phyloP scores from a whole-genome alignment of 352 stramenopile genomes.

The Proteromonas lacertae region DNA sequence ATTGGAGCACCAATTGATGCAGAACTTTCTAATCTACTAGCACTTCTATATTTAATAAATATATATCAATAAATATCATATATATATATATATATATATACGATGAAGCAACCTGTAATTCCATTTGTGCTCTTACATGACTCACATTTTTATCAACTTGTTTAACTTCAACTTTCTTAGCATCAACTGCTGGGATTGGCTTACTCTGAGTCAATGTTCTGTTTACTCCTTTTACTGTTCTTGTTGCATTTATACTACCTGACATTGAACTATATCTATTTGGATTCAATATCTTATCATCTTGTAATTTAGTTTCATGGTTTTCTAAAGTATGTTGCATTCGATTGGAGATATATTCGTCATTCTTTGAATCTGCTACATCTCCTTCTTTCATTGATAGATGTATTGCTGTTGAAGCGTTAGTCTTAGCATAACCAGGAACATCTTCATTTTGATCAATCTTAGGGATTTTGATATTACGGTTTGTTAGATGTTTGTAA shows the following conservation, averaged over 20 bases:
- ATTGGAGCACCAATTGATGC: too few species aligned
- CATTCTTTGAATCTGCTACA: slow-evolving; percentile 17
- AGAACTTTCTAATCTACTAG: too few species aligned
- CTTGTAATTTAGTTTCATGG: slow-evolving; percentile 31
- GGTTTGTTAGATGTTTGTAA: slow-evolving; percentile 50
- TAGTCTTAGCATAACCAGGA: slow-evolving; percentile 35
- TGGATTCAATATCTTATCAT: slow-evolving; percentile 23
- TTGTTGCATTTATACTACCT: not conserved
- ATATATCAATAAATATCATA: too few species aligned
- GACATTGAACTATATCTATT: slow-evolving; percentile 20
- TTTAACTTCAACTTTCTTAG: slow-evolving; percentile 51
- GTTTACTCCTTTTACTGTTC: not conserved
- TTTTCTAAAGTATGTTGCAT: slow-evolving; percentile 21
- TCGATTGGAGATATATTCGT: not conserved
- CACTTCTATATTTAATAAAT: too few species aligned
- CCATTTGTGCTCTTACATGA: slow-evolving; percentile 27
- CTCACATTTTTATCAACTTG: slow-evolving; percentile 37
- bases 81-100: too few species aligned
- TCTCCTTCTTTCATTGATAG: slow-evolving; percentile 32
- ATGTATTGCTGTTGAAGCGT: slow-evolving; percentile 29
- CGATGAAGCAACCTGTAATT: too few species aligned
- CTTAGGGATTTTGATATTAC: slow-evolving; percentile 10
- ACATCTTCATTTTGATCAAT: slow-evolving; percentile 18
- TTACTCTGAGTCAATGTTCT: slow-evolving; percentile 14
- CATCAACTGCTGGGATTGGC: slow-evolving; percentile 23